phyloP scores from a whole-genome alignment of 1,284 basidiomycete species.

The Lentinus polychrous region DNA sequence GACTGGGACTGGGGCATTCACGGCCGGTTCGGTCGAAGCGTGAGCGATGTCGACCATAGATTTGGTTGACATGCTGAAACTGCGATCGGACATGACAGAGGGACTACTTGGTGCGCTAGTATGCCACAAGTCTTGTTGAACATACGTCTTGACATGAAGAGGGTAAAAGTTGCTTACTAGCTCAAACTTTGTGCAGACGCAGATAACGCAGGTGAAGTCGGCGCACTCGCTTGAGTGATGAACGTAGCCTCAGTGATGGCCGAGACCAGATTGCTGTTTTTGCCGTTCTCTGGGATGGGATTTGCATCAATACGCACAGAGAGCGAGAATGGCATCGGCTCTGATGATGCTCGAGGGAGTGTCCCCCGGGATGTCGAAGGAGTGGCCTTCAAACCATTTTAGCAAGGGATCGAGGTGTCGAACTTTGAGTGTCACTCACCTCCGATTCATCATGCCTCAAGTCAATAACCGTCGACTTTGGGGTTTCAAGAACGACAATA shows the following conservation, averaged over 20 bases:
- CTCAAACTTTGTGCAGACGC: not conserved
- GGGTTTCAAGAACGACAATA: too few relatives aligned
- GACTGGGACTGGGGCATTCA: too few relatives aligned
- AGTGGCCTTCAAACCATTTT: not conserved
- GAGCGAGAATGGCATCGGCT: slow-evolving; percentile 5
- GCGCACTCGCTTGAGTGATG: slow-evolving; percentile 1
- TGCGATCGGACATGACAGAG: too few relatives aligned
- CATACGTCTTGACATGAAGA: not conserved
- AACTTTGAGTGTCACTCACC: too few relatives aligned
- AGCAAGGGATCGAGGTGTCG: too few relatives aligned
- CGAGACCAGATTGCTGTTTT: not conserved
- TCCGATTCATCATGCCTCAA: too few relatives aligned
- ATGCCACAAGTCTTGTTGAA: not conserved
- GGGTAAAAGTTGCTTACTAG: not conserved
- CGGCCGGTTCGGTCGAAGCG: too few relatives aligned
- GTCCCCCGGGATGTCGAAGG: too few relatives aligned
- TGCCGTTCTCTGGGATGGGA: not conserved
- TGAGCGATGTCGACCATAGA: too few relatives aligned
- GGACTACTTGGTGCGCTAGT: too few relatives aligned
- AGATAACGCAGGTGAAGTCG: not conserved
- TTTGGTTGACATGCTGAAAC: too few relatives aligned
- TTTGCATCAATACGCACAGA: not conserved
- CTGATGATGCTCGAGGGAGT: slow-evolving; percentile 4
- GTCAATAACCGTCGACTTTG: too few relatives aligned
- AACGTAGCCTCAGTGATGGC: not conserved